Evolutionary conservation across 306 rosid species (phyloP), one percentile per base, ranked within the genome.

Genomic region (Mucuna pruriens): DNA sequence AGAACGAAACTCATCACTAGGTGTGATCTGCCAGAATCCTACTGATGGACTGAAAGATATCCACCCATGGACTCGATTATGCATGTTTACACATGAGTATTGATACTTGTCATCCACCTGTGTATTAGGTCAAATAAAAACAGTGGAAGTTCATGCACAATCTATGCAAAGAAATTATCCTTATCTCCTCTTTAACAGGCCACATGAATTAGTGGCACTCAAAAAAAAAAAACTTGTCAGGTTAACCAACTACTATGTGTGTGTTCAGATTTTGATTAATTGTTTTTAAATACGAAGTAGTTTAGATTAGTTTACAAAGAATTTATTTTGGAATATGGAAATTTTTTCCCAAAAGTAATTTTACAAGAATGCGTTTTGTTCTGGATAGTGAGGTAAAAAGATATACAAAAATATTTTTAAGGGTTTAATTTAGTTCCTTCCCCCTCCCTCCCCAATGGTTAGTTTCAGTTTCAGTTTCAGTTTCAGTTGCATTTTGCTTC

Each of bases 51-150:
- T 74, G 48, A 52, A 84, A 85, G 87, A 86, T 77, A 93, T 86
- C 99, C 99, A 93, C 77, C 99, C 99, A 62, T 95, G 99, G 60
- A 95, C 97, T 71, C 12, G 78, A 65, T 84, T 87, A 76, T 95
- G 91, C 71, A 86, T 91, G 83, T 89, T 93, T 54, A 83, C 85
- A 79, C 93, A 84, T 0, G 97, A 89, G 78, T 95, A 95, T 65
- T 95, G 97, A 82, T 95, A 95, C 83, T 95, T 95, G 90, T 95
- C 99, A 84, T 92, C 97, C 76, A 92, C 97, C 97, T 92, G 85
- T 52, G 82, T 68, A 54, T 64, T 80, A 78, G 26, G 75, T 83
- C 69, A 67, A 36, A 80, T 83, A 65, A 79, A 75, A 86, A 61
- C 63, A 57, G 60, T 26, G 54, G 16, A 83, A 46, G 44, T 52